Conservation (phyloP, 208 protist species). For the Trypanosomatidae sp. region DNA sequence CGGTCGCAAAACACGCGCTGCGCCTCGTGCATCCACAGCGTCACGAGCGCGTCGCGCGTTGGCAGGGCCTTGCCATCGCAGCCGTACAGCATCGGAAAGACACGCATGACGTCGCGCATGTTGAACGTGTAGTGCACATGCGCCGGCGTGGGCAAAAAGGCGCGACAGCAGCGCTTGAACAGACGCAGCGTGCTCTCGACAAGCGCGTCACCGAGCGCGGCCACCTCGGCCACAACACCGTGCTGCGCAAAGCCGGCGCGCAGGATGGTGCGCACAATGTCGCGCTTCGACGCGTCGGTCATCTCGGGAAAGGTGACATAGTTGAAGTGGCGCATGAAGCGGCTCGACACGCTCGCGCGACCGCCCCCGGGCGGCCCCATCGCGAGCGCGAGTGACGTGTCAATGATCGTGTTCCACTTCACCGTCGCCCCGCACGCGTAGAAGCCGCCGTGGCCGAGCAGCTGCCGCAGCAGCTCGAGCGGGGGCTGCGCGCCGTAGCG, state of each 20-base stretch:
- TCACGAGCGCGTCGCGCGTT: slow-evolving; percentile 42
- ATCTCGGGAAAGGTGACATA: slow-evolving; percentile 94
- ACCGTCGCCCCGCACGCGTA: slow-evolving; percentile 72
- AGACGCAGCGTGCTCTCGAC: slow-evolving; percentile 88
- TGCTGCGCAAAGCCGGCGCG: slow-evolving; percentile 59
- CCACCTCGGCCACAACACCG: slow-evolving; percentile 53
- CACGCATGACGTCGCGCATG: slow-evolving; percentile 96
- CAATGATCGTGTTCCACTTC: slow-evolving; percentile 88
- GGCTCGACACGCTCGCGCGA: slow-evolving; percentile 88
- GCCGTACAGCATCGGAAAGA: slow-evolving; percentile 93
- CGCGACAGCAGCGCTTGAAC: slow-evolving; percentile 84
- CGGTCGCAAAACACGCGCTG: slow-evolving; percentile 94
- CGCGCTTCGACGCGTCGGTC: slow-evolving; percentile 82
- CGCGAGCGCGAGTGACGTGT: slow-evolving; percentile 90
- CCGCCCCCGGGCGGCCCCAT: slow-evolving; percentile 97
- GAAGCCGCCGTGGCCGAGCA: slow-evolving; percentile 87
- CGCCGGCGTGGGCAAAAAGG: slow-evolving; percentile 93
- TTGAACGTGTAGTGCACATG: slow-evolving; percentile 99
- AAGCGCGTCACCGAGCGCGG: slow-evolving; percentile 26
- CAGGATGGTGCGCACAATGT: slow-evolving; percentile 94
- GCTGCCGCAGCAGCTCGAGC: slow-evolving; percentile 87
- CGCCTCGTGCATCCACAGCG: slow-evolving; percentile 95
- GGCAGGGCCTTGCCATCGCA: slow-evolving; percentile 52
- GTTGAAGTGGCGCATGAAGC: slow-evolving; percentile 97
- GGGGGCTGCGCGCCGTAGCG: slow-evolving; percentile 91